Evolutionary conservation across 495 filamentous ascomycete genomes (phyloP).

Genomic region (Parathielavia appendiculata): DNA sequence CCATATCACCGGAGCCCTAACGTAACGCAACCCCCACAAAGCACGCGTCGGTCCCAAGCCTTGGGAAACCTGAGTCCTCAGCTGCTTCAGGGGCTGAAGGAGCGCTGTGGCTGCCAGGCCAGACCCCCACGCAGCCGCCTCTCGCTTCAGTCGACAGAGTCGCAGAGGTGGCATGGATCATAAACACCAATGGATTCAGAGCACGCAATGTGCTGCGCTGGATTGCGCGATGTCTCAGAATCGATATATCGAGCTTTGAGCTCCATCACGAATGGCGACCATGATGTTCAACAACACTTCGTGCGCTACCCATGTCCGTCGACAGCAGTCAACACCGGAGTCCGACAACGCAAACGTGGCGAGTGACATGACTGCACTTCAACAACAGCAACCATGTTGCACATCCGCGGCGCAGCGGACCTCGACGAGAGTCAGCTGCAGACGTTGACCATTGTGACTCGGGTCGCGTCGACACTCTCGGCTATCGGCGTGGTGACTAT

Average conservation of each 20-base stretch:
- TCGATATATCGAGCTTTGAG: constrained; percentile 5
- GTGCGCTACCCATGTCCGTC: too few relatives aligned
- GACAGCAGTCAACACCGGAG: too few relatives aligned
- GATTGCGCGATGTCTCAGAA: constrained; percentile 8
- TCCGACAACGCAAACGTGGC: not conserved
- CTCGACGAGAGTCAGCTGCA: constrained; percentile 33
- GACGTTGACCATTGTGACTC: constrained; percentile 34
- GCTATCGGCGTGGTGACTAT: constrained; percentile 38
- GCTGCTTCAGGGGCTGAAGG: too few relatives aligned
- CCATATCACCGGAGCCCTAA: too few relatives aligned
- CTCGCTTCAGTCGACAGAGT: too few relatives aligned
- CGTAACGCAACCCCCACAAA: too few relatives aligned
- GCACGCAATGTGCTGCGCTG: constrained; percentile 5
- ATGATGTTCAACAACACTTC: not conserved
- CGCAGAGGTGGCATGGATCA: too few relatives aligned
- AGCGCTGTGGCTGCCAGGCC: too few relatives aligned
- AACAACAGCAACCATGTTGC: constrained; percentile 17
- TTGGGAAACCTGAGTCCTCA: too few relatives aligned
- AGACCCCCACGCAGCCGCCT: too few relatives aligned
- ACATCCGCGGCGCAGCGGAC: constrained; percentile 18
- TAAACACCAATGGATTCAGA: not conserved
- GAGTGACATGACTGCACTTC: not conserved
- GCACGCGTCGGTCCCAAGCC: too few relatives aligned
- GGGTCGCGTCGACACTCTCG: constrained; percentile 38
- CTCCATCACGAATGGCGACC: not conserved